phyloP scores from a whole-genome alignment of 2,329 filamentous ascomycete genomes.

The Colletotrichum cuscutae region DNA sequence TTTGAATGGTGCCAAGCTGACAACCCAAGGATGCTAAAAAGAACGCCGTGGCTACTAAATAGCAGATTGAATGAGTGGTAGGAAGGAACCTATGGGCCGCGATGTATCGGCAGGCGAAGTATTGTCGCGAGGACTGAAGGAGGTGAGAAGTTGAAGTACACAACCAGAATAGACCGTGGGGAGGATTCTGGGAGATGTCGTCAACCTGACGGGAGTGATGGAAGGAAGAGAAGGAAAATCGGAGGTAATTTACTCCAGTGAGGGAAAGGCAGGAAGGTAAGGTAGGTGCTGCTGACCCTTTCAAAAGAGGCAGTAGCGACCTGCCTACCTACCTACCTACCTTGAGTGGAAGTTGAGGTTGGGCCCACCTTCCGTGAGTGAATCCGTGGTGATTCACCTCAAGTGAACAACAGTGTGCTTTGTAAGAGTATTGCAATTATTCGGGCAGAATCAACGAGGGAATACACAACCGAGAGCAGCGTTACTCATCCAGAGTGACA shows the following conservation, averaged over 20 bases:
- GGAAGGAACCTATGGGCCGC: background rate
- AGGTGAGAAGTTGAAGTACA: background rate
- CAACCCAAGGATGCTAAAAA: background rate
- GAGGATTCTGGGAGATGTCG: background rate
- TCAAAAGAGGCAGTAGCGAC: too few species aligned
- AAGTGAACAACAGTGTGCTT: background rate
- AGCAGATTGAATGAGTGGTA: background rate
- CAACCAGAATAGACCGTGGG: background rate
- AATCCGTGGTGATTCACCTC: background rate
- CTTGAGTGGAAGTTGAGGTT: background rate
- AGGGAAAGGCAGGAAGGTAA: background rate
- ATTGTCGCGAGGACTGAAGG: background rate
- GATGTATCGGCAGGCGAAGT: background rate
- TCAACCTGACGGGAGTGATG: background rate
- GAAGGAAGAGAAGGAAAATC: background rate
- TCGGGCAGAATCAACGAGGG: background rate
- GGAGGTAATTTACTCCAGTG: background rate
- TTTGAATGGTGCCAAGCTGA: background rate
- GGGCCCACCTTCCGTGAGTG: background rate
- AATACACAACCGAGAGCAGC: background rate
- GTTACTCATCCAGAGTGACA: background rate
- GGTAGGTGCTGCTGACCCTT: too few species aligned
- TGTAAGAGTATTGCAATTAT: background rate
- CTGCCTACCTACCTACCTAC: too few species aligned
- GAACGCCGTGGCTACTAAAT: background rate